Evolutionary conservation across 148 eudicot species (phyloP), one percentile per base, ranked within the genome.

Genomic region (Chenopodium quinoa): DNA sequence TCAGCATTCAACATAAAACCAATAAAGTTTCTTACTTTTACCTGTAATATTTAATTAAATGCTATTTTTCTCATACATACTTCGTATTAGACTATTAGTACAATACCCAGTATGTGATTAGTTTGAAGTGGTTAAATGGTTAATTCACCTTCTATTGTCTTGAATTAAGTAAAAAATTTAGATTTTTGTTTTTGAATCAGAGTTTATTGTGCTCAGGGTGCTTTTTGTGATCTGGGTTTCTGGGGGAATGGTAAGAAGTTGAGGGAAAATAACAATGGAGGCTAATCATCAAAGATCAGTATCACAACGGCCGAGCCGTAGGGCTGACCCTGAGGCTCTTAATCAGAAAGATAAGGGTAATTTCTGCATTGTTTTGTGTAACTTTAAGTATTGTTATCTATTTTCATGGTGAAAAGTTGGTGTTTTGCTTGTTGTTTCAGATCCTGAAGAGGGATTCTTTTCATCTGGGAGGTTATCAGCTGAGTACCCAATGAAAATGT

Each of bases 401-500:
- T 10, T 2, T 54, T 70, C 27, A 22, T 0, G 2, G 46, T 5
- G 17, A 76, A 8, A 76, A 50, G 23, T 23, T 47, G 11, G 65
- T 77, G 60, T 11, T 48, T 29, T 46, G 75, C 58, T 78, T 86
- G 76, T 67, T 68, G 79, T 32, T 92, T 88, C 83, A 92, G 91
- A 78, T 84, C 48, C 77, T 75, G 90, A 80, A 78, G 84, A 78
- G 56, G 87, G 87, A 75, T 77, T 87, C 20, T 83, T 87, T 80
- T 81, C 86, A 34, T 80, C 83, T 0, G 91, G 86, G 78, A 94
- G 84, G 84, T 66, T 83, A 31, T 79, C 90, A 20, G 84, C 85
- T 20, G 97, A 93, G 16, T 87, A 84, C 76, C 84, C 95, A 4
- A 31, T 91, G 87, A 92, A 79, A 87, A 79, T 90, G 58, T 83